phyloP scores from a whole-genome alignment of 1,284 basidiomycete genomes.

The Mycosarcoma mackinlayi region DNA sequence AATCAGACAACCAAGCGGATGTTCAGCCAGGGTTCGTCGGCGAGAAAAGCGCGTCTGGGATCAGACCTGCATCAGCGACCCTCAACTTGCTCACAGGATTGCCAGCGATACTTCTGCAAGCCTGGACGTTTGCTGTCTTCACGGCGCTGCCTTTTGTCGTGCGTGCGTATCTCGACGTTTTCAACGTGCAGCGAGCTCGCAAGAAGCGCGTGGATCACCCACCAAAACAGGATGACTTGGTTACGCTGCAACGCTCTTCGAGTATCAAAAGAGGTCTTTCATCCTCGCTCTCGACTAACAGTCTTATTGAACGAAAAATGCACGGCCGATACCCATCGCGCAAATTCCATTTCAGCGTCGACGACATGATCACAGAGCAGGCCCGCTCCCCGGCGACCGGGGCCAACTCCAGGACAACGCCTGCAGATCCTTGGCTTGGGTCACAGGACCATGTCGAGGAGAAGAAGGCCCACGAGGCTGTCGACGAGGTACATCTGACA shows the following conservation, averaged over 20 bases:
- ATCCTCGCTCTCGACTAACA: conserved; percentile 26
- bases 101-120: conserved; percentile 19
- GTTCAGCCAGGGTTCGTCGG: not conserved
- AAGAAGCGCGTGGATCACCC: conserved; percentile 12
- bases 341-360: conserved; percentile 21
- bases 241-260: conserved; percentile 4
- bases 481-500: conserved; percentile 7
- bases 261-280: conserved; percentile 12
- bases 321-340: conserved; percentile 48
- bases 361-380: conserved; percentile 14
- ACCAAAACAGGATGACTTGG: not conserved
- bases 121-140: conserved; percentile 29
- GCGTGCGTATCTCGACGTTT: conserved; percentile 39
- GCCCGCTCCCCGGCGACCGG: conserved; percentile 12
- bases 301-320: conserved; percentile 41
- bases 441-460: not conserved
- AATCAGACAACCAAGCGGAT: not conserved
- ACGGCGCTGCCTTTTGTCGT: conserved; percentile 29
- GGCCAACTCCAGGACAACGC: not conserved
- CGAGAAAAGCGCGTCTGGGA: not conserved
- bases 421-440: conserved; percentile 1
- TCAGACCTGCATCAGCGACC: not conserved
- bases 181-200: conserved; percentile 41
- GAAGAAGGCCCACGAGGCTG: not conserved
- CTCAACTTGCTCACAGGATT: conserved; percentile 14